Evolutionary conservation across 1,139 yeast species (phyloP).

Genomic region (Geotrichum carabidarum): DNA sequence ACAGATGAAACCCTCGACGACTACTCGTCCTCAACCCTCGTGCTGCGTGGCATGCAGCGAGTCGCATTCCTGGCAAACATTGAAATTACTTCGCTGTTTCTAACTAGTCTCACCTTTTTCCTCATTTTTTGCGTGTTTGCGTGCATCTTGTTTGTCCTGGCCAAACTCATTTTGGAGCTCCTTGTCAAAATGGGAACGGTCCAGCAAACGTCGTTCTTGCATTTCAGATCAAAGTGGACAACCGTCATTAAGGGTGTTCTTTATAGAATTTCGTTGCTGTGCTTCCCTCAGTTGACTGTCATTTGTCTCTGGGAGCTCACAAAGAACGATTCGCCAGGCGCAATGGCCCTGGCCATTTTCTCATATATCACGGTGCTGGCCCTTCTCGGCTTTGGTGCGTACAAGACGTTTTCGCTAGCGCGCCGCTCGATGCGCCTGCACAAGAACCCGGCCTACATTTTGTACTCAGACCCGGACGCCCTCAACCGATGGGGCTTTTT

Average conservation of each 20-base stretch:
- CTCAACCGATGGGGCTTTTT: slow-evolving; percentile 87
- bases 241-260: slow-evolving; percentile 80
- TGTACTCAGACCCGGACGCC: slow-evolving; percentile 76
- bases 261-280: slow-evolving; percentile 72
- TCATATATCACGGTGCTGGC: slow-evolving; percentile 53
- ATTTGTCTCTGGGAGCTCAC: slow-evolving; percentile 88
- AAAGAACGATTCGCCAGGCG: slow-evolving; percentile 75
- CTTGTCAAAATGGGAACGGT: slow-evolving; percentile 56
- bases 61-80: slow-evolving; percentile 79
- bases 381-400: slow-evolving; percentile 67
- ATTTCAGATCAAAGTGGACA: slow-evolving; percentile 76
- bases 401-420: slow-evolving; percentile 66
- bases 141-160: slow-evolving; percentile 56
- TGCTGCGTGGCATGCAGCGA: slow-evolving; percentile 86
- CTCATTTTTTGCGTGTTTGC: slow-evolving; percentile 71
- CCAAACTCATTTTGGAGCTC: slow-evolving; percentile 73
- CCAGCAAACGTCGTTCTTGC: slow-evolving; percentile 57
- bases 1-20: slow-evolving; percentile 60
- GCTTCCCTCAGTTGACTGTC: slow-evolving; percentile 79
- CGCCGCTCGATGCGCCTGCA: slow-evolving; percentile 63
- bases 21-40: slow-evolving; percentile 59
- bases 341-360: slow-evolving; percentile 70
- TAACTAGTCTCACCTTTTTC: slow-evolving; percentile 84
- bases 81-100: slow-evolving; percentile 77
- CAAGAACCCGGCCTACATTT: slow-evolving; percentile 87